Base-by-base conservation (phyloP, 306 rosid genomes). In the Cucumis melo region DNA sequence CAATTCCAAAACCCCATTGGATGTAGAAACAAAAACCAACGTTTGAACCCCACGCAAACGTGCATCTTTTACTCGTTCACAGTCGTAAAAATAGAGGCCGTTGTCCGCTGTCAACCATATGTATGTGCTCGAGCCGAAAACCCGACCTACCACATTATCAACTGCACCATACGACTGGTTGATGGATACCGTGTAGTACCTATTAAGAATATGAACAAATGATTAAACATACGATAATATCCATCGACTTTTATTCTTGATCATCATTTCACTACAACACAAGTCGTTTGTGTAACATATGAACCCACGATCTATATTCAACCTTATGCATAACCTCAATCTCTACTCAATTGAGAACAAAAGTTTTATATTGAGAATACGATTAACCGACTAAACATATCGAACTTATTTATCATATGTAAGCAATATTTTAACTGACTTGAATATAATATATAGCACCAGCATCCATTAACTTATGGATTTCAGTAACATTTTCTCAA, bases 51-150 rank as follows among this genome's bases (percentile, higher is more conserved):
- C 88, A 13, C 77, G 83, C 17, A 53, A 19, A 1, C 74, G 54
- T 4, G 89, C 91, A 78, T 87, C 86, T 61, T 80, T 67, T 2
- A 81, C 86, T 83, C 91, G 82, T 3, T 83, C 85, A 7, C 91
- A 85, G 10, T 81, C 78, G 10, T 85, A 27, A 20, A 70, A 39
- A 48, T 81, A 78, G 36, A 84, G 77, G 39, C 82, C 83, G 6
- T 78, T 21, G 3, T 50, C 78, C 5, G 84, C 84, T 2, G 79
- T 73, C 64, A 87, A 32, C 91, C 91, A 87, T 6, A 85, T 75
- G 53, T 79, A 80, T 1, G 84, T 63, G 15, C 82, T 82, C 1
- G 87, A 78, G 34, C 59, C 36, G 76, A 78, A 83, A 2, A 82
- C 81, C 5, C 82, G 80, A 16, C 86, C 83, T 0, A 81, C 50